phyloP scores from a whole-genome alignment of 768 basidiomycete genomes.

The Serpula lacrymans region DNA sequence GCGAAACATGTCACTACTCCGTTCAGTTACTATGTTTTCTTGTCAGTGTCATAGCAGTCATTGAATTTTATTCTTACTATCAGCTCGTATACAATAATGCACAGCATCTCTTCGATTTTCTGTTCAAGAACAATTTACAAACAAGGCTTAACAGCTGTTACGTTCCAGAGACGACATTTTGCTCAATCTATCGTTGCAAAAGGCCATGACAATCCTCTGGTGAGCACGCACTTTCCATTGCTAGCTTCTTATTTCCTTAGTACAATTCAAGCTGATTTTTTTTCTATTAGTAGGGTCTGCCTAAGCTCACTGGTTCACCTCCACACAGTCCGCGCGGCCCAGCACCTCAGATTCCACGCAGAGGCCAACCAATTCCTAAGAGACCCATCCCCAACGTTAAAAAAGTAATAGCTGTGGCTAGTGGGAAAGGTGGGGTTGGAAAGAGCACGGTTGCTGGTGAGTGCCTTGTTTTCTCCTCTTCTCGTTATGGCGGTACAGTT shows the following conservation, averaged over 20 bases:
- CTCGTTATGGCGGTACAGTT: neutral
- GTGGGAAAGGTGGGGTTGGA: slow-evolving; percentile 94
- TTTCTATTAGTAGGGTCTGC: slow-evolving; percentile 29
- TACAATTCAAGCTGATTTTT: neutral
- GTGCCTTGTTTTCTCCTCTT: slow-evolving; percentile 13
- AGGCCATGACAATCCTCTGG: slow-evolving; percentile 59
- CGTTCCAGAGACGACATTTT: too few species aligned
- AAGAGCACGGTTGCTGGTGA: slow-evolving; percentile 91
- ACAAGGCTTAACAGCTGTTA: too few species aligned
- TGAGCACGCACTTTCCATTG: slow-evolving; percentile 20
- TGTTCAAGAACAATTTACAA: too few species aligned
- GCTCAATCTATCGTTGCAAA: too few species aligned
- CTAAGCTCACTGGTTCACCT: too few species aligned
- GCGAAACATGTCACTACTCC: too few species aligned
- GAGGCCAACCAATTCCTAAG: slow-evolving; percentile 50
- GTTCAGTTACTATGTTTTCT: too few species aligned
- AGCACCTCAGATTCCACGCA: slow-evolving; percentile 60
- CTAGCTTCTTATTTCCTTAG: neutral
- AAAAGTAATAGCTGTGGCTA: slow-evolving; percentile 80
- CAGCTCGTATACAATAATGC: too few species aligned
- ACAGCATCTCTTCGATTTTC: too few species aligned
- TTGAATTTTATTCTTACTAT: too few species aligned
- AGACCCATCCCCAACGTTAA: slow-evolving; percentile 68
- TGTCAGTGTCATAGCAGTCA: too few species aligned
- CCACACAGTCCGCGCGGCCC: too few species aligned